A percentile compares a stretch with the other conserved stretches of the same genome.
These are phyloP conservation scores for Lepiota subincarnata DNA, from an alignment of 768 basidiomycete genomes.

Conservation along the genomic window DNA sequence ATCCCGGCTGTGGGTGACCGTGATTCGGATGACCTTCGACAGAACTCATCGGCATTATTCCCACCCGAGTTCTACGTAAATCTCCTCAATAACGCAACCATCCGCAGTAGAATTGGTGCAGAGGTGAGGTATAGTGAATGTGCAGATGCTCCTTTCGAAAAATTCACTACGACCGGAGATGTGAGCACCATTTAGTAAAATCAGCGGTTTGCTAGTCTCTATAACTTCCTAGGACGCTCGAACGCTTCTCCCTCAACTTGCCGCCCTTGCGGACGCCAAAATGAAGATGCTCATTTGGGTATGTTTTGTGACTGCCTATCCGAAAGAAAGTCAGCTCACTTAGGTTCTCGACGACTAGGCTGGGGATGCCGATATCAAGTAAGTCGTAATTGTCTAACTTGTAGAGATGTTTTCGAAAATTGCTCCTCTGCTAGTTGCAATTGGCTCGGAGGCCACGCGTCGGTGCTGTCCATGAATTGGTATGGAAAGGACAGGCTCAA, in stretches of 20 bases:
- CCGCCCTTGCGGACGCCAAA: conserved; percentile 39
- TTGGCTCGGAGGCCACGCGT: conserved; percentile 43
- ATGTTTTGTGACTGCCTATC: not conserved
- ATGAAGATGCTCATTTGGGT: conserved; percentile 48
- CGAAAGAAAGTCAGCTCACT: not conserved
- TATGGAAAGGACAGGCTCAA: conserved; percentile 37
- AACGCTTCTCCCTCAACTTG: conserved; percentile 47
- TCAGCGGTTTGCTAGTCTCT: not conserved
- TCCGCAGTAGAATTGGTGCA: conserved; percentile 49
- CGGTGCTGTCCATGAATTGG: conserved; percentile 43
- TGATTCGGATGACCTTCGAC: conserved; percentile 55
- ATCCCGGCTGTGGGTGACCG: conserved; percentile 47
- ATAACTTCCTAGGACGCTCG: conserved; percentile 42
- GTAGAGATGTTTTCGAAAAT: not conserved
- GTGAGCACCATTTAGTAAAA: conserved; percentile 25
- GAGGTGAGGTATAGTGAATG: conserved; percentile 47
- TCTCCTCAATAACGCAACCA: conserved; percentile 34
- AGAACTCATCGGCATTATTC: conserved; percentile 48
- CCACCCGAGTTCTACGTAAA: conserved; percentile 54
- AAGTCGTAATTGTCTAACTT: conserved; percentile 11
- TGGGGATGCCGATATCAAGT: conserved; percentile 52
- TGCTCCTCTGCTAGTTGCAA: conserved; percentile 31
- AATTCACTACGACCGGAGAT: conserved; percentile 53
- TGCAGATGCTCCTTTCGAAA: conserved; percentile 33
- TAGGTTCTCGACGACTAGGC: conserved; percentile 25